These are phyloP conservation scores for Filosporella fistucella DNA, from an alignment of 495 filamentous ascomycete species.

Conservation along the genomic window DNA sequence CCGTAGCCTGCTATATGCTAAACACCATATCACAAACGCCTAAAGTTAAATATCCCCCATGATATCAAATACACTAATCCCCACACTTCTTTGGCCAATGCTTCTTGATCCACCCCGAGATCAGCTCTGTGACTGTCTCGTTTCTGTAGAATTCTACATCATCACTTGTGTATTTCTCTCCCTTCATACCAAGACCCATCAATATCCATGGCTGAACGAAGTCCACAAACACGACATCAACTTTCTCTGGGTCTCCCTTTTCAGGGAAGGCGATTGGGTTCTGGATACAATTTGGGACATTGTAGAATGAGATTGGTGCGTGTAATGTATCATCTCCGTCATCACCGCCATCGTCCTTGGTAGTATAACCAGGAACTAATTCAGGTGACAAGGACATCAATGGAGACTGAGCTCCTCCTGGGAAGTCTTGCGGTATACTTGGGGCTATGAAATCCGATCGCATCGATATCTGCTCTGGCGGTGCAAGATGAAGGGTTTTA, in stretches of 20 bases:
- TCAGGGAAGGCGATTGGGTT: conserved; percentile 50
- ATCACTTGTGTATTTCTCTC: conserved; percentile 51
- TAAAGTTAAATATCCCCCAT: too few species aligned
- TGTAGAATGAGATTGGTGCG: conserved; percentile 64
- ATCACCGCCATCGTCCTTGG: conserved; percentile 74
- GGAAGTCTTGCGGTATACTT: not conserved
- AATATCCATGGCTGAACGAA: conserved; percentile 81
- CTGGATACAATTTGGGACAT: conserved; percentile 79
- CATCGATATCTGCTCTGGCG: conserved; percentile 22
- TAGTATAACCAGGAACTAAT: conserved; percentile 80
- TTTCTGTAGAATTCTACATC: conserved; percentile 64
- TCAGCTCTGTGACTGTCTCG: conserved; percentile 67
- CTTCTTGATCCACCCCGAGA: conserved; percentile 71
- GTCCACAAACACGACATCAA: conserved; percentile 87
- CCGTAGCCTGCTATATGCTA: too few species aligned
- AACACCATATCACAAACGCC: too few species aligned
- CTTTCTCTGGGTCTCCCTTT: conserved; percentile 52
- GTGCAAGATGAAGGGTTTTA: conserved; percentile 11
- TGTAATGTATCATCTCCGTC: conserved; percentile 93
- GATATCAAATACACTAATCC: not conserved
- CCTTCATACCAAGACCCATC: conserved; percentile 63
- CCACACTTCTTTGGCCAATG: conserved; percentile 64
- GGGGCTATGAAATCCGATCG: conserved; percentile 10
- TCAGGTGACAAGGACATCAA: conserved; percentile 21
- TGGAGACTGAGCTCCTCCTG: conserved; percentile 9